Evolutionary conservation across 495 filamentous ascomycete species (phyloP).

Genomic region (Durotheca rogersii): DNA sequence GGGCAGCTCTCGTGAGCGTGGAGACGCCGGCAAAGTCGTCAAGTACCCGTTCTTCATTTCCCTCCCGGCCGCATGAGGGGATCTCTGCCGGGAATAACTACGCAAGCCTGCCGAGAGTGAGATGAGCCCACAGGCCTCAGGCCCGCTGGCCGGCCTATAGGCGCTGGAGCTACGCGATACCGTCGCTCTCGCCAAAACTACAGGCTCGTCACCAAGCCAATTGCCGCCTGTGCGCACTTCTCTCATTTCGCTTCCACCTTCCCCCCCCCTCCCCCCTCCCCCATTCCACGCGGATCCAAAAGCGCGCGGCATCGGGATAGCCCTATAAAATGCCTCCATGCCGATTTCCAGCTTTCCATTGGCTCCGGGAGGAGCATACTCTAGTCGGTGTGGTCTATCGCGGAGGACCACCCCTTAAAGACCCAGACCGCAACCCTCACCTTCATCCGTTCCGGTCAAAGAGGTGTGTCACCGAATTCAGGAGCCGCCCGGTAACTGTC

Average conservation of each 20-base stretch:
- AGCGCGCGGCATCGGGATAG: slow-evolving; percentile 21
- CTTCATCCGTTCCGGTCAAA: too few species aligned
- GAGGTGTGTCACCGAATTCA: slow-evolving; percentile 1
- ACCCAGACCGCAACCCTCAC: background rate
- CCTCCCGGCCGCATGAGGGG: slow-evolving; percentile 12
- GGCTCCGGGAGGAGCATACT: too few species aligned
- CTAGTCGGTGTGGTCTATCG: too few species aligned
- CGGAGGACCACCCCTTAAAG: slow-evolving; percentile 8
- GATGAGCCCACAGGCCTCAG: slow-evolving; percentile 14
- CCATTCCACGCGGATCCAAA: background rate
- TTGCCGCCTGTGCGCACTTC: background rate
- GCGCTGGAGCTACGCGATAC: too few species aligned
- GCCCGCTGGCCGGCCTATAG: too few species aligned
- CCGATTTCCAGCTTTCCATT: slow-evolving; percentile 9
- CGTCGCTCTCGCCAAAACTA: slow-evolving; percentile 2
- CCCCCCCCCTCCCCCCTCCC: too few species aligned
- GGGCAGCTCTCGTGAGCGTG: background rate
- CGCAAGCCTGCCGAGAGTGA: slow-evolving; percentile 9
- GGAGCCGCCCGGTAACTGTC: background rate
- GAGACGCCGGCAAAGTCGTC: slow-evolving; percentile 10
- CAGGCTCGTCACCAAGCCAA: slow-evolving; percentile 10
- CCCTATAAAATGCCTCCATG: background rate
- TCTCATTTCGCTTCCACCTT: background rate
- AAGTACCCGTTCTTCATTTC: slow-evolving; percentile 23
- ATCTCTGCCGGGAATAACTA: slow-evolving; percentile 24